These are phyloP conservation scores for Boletus rubescentipes DNA, from an alignment of 768 basidiomycete species.

Conservation along the genomic window DNA sequence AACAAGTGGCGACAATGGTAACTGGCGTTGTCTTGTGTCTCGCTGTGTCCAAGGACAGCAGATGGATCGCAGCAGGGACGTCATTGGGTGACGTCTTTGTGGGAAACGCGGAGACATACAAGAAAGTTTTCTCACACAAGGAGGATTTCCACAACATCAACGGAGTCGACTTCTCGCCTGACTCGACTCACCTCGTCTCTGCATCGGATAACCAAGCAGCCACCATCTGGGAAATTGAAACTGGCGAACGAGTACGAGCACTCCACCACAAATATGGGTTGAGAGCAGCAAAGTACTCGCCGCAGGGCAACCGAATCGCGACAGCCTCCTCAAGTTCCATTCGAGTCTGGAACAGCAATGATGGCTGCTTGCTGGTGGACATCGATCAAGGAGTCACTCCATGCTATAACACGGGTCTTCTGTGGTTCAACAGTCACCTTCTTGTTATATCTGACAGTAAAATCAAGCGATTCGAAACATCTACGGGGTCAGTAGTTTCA, in stretches of 20 bases:
- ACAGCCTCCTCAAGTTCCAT: background rate
- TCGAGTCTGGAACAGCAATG: background rate
- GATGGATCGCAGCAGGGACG: background rate
- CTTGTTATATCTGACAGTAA: background rate
- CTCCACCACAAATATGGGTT: background rate
- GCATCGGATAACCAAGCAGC: background rate
- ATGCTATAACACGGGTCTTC: background rate
- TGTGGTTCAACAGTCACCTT: background rate
- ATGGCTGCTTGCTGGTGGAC: background rate
- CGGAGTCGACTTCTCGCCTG: background rate
- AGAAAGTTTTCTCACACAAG: background rate
- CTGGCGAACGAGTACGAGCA: too few species aligned
- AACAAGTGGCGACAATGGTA: too few species aligned
- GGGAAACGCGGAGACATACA: background rate
- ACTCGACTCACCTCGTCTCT: background rate
- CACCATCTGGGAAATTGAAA: background rate
- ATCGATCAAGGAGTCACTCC: background rate
- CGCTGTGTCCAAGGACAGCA: background rate
- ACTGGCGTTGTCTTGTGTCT: background rate
- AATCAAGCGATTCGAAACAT: background rate
- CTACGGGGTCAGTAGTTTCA: too few species aligned
- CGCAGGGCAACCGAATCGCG: background rate
- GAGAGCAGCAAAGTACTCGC: background rate
- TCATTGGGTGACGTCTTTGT: background rate
- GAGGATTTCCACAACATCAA: background rate